These are phyloP conservation scores for Zea luxurians DNA, from an alignment of 176 grass and related monocot species.

Conservation along the genomic window DNA sequence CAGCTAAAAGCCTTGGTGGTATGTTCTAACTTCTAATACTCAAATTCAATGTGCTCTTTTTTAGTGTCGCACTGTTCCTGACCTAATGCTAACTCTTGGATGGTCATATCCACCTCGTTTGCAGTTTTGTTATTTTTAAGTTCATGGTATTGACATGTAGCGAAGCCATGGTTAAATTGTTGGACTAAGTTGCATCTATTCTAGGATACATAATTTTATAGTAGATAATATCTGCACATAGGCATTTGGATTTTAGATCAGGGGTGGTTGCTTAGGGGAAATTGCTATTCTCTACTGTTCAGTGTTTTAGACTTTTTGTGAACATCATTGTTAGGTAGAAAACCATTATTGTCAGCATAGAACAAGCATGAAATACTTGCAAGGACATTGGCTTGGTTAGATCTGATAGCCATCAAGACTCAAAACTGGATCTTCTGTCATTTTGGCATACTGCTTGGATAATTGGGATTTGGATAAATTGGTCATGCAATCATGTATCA, in stretches of 20 bases:
- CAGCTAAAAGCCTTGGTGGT: conserved; percentile 94
- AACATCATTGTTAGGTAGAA: neutral
- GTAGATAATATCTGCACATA: neutral
- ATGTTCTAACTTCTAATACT: conserved; percentile 45
- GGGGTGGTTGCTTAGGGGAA: neutral
- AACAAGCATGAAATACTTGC: neutral
- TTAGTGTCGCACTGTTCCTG: conserved; percentile 14
- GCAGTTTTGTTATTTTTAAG: conserved; percentile 23
- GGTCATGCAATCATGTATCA: neutral
- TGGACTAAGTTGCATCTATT: conserved; percentile 9
- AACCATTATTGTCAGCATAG: too few relatives aligned
- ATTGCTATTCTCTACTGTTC: conserved; percentile 4
- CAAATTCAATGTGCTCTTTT: conserved; percentile 20
- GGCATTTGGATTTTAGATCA: neutral
- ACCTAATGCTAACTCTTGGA: neutral
- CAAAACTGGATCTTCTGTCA: neutral
- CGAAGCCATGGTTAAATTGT: neutral
- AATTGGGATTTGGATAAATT: neutral
- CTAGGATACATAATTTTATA: neutral
- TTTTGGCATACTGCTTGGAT: neutral
- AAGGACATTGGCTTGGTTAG: conserved; percentile 11
- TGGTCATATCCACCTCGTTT: conserved; percentile 5
- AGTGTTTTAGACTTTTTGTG: neutral
- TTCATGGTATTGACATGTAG: neutral
- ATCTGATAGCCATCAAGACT: neutral